Conservation (phyloP, 139 green algal genomes). For the Coelastrella sp. region DNA sequence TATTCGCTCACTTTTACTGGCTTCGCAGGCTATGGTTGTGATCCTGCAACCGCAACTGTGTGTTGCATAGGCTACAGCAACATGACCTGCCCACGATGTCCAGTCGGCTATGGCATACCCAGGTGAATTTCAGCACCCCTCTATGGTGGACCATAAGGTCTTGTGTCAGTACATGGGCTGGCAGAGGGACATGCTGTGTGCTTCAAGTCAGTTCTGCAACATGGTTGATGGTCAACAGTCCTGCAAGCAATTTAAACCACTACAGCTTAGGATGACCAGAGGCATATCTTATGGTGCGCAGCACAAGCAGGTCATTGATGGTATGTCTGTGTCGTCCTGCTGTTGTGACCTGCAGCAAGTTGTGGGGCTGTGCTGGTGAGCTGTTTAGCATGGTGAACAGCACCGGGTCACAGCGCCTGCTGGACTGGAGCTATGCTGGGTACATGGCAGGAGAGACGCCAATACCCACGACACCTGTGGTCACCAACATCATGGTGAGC, state of each 20-base stretch:
- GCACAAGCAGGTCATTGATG: not conserved
- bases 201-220: no score
- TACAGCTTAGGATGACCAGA: no score
- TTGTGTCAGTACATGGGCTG: no score
- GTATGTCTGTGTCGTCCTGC: not conserved
- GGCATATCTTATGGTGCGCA: no score
- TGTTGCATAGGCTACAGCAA: conserved; percentile 43
- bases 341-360: conserved; percentile 14
- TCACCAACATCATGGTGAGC: conserved; percentile 24
- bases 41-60: not conserved
- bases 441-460: conserved; percentile 43
- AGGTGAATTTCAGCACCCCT: not conserved
- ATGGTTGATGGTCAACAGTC: no score
- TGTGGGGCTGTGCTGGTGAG: conserved; percentile 42
- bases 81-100: conserved; percentile 31
- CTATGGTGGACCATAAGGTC: no score
- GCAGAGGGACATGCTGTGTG: no score
- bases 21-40: conserved; percentile 37
- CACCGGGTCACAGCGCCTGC: conserved; percentile 13
- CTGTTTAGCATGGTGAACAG: conserved; percentile 16
- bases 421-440: conserved; percentile 47
- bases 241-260: no score
- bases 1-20: not conserved
- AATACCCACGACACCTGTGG: conserved; percentile 26
- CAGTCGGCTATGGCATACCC: conserved; percentile 29